Base-by-base conservation (phyloP, 805 yeast species). In the Kregervanrija pseudodelftensis region DNA sequence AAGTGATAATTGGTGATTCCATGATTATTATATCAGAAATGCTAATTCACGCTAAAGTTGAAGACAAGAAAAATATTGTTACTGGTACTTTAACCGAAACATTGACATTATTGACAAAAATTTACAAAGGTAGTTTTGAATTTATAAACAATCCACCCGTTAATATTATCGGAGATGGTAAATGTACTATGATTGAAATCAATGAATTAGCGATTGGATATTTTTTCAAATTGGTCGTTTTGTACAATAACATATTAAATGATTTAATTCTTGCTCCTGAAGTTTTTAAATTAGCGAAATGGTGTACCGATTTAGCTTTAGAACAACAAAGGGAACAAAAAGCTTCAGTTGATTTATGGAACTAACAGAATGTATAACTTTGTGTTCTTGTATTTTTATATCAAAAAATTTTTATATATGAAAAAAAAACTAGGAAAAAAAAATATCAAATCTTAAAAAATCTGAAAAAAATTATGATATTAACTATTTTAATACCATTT, bases 291-390 rank as follows among this genome's bases (percentile, higher is more conserved):
- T 67, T 83, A 49, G 87, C 87, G 13, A 80, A 81, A 56, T 79
- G 86, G 81, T 84, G 84, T 28, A 71, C 81, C 45, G 89, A 82
- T 52, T 73, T 73, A 30, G 82, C 82, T 12, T 66, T 77, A 43
- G 79, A 77, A 13, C 77, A 76, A 45, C 69, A 68, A 48, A 52
- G 45, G 42, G 66, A 60, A 43, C 63, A 63, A 44, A 30, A 43
- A 32, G 30, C 33, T 32, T 14, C 41, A n/a, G 14, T 15, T 14
- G 17, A 31, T 37, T 36, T 40, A 34, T 22, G 39, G 30, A n/a
- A 17, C 12, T 36, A 32, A 22, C 28, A 22, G 7, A 22, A 2
- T 22, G 7, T 22, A 22, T 22, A 22, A 22, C 28, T 22, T 22
- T 22, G 7, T 5, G 28, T 7, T 22, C 28, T 7, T 22, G 28